Evolutionary conservation across 2,329 filamentous ascomycete genomes (phyloP), one percentile per base, ranked within the genome.

Genomic region (Pseudogymnoascus sp.): DNA sequence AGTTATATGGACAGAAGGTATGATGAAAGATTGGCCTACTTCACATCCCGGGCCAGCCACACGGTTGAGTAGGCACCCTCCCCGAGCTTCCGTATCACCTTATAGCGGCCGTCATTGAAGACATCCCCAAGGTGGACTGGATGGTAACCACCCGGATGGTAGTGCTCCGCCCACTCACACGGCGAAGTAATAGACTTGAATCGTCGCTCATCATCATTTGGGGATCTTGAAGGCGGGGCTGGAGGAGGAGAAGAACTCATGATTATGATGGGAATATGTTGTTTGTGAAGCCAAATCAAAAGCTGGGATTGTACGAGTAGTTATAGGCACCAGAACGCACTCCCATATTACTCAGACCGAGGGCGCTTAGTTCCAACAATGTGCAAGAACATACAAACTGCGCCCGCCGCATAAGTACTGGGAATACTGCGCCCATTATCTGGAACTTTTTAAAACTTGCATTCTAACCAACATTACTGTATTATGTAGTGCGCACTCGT

Each of bases 21-120:
- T 5, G 16, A 21, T n/a, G n/a, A 21, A 10, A 42, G 16, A 42
- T 42, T 21, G 18, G 12, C 40, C 10, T 42, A 42, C 40, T 12
- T 29, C 2, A 62, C 64, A 66, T 77, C 73, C 2, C 68, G 68
- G 26, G 75, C 77, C 21, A 80, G 73, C 79, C 77, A 81, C 36
- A 80, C 75, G 3, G 76, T 81, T 4, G 78, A 76, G 65, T 70
- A 78, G 0, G 73, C 73, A 23, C 79, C 78, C 40, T 73, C 75
- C n/a, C 78, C 78, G 23, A 81, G 68, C 68, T 81, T 81, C 63
- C 78, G 75, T 29, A 78, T 65, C 54, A 80, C 68, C 40, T 71
- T 71, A 66, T 80, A 82, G 31, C 75, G 75, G 18, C 71, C 75
- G 64, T 75, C 62, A 11, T 76, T 66, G 65, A 80, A 78, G 1